A percentile compares a stretch with the other conserved stretches of the same genome.
phyloP scores from a whole-genome alignment of 805 yeast species.

The Metschnikowia picachoensis region DNA sequence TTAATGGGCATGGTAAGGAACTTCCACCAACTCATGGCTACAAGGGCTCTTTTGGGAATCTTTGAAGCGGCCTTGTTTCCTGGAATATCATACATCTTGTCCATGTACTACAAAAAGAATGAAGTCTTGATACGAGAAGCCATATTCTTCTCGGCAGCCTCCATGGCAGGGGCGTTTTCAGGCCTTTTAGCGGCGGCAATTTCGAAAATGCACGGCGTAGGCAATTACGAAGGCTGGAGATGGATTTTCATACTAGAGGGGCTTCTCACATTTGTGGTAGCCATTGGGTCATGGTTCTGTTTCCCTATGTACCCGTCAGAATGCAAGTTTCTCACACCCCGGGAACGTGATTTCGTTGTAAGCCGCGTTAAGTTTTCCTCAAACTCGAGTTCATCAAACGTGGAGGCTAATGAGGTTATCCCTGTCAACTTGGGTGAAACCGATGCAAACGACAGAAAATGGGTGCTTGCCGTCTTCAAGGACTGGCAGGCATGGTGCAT shows the following conservation, averaged over 20 bases:
- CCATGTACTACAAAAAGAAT: slow-evolving; percentile 58
- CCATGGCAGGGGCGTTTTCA: slow-evolving; percentile 75
- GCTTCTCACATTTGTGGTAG: slow-evolving; percentile 11
- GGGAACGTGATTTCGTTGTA: slow-evolving; percentile 12
- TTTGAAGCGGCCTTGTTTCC: slow-evolving; percentile 74
- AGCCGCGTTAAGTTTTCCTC: slow-evolving; percentile 10
- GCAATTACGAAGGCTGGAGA: slow-evolving; percentile 16
- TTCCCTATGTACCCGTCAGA: slow-evolving; percentile 13
- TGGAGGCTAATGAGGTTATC: not conserved
- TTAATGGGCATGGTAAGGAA: slow-evolving; percentile 62
- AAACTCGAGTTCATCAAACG: not conserved
- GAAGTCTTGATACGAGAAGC: slow-evolving; percentile 71
- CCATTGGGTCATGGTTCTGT: slow-evolving; percentile 8
- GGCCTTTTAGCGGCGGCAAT: slow-evolving; percentile 70
- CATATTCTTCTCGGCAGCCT: slow-evolving; percentile 65
- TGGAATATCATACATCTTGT: slow-evolving; percentile 64
- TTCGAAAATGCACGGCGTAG: slow-evolving; percentile 45
- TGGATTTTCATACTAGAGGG: slow-evolving; percentile 19
- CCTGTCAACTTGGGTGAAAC: slow-evolving; percentile 13
- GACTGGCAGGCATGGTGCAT: slow-evolving; percentile 29
- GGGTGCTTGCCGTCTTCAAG: slow-evolving; percentile 19
- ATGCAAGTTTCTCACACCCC: slow-evolving; percentile 9
- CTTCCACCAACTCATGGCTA: slow-evolving; percentile 56
- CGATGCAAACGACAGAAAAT: slow-evolving; percentile 12
- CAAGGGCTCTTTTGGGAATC: slow-evolving; percentile 63